These are phyloP conservation scores for Stagonosporopsis vannaccii DNA, from an alignment of 2,329 filamentous ascomycete genomes.

Conservation along the genomic window DNA sequence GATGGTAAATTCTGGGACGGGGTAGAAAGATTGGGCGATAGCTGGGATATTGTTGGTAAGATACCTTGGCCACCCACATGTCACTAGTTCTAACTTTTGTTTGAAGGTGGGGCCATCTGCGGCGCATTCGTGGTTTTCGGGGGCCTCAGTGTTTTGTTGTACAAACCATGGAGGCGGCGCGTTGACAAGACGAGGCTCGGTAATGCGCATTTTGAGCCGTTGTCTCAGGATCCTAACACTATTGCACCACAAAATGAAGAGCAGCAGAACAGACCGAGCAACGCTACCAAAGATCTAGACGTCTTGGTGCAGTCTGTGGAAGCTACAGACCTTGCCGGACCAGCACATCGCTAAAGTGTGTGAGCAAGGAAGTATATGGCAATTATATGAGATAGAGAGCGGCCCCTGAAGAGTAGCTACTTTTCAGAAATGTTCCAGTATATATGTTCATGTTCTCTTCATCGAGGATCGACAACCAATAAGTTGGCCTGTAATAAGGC, in stretches of 20 bases:
- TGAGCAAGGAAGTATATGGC: background rate
- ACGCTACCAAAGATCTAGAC: constrained; percentile 19
- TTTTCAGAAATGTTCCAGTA: too few relatives aligned
- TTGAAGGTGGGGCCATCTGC: constrained; percentile 74
- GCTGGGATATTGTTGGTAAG: constrained; percentile 48
- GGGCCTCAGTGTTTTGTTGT: constrained; percentile 73
- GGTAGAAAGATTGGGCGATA: constrained; percentile 63
- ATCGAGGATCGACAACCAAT: too few relatives aligned
- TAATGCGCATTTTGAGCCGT: constrained; percentile 39
- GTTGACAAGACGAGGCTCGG: constrained; percentile 54
- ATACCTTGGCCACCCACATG: constrained; percentile 47
- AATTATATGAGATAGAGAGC: background rate
- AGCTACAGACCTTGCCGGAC: constrained; percentile 25
- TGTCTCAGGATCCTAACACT: constrained; percentile 24
- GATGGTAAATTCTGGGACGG: constrained; percentile 89
- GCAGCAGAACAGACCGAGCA: background rate
- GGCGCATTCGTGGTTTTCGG: constrained; percentile 83
- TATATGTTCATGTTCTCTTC: too few relatives aligned
- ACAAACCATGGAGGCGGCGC: constrained; percentile 77
- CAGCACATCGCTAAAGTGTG: constrained; percentile 6
- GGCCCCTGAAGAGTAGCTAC: too few relatives aligned
- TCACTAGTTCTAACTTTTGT: constrained; percentile 3
- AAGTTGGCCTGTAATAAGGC: too few relatives aligned
- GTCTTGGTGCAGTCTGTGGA: constrained; percentile 28
- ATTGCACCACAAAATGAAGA: constrained; percentile 19